phyloP scores from a whole-genome alignment of 2,329 filamentous ascomycete species.

The Nemania bipapillata region DNA sequence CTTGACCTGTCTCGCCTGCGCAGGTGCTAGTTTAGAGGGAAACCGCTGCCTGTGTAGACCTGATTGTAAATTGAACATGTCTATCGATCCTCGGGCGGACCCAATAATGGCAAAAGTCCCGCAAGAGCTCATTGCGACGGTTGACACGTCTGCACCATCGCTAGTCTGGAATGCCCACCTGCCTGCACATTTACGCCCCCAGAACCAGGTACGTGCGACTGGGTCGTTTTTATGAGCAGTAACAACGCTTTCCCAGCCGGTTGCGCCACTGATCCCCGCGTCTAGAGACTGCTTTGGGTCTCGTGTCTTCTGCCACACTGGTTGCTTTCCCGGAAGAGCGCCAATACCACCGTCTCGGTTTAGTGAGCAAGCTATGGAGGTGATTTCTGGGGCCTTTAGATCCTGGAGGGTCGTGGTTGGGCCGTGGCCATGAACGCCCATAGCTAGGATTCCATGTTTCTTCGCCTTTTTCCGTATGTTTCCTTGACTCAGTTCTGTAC shows the following conservation, averaged over 20 bases:
- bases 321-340: slow-evolving; percentile 78
- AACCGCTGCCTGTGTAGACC: slow-evolving; percentile 88
- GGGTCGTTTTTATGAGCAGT: slow-evolving; percentile 89
- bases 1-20: slow-evolving; percentile 80
- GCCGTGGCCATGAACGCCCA: slow-evolving; percentile 66
- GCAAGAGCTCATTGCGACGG: slow-evolving; percentile 88
- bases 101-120: slow-evolving; percentile 94
- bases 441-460: slow-evolving; percentile 79
- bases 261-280: slow-evolving; percentile 77
- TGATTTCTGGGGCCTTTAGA: slow-evolving; percentile 91
- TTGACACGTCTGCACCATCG: slow-evolving; percentile 83
- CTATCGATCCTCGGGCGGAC: slow-evolving; percentile 82
- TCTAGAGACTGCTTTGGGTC: slow-evolving; percentile 71
- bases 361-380: slow-evolving; percentile 86
- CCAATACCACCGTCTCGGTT: slow-evolving; percentile 96
- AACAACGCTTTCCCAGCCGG: slow-evolving; percentile 96
- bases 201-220: slow-evolving; percentile 95
- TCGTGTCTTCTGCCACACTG: slow-evolving; percentile 84
- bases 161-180: slow-evolving; percentile 91
- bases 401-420: slow-evolving; percentile 74
- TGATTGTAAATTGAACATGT: slow-evolving; percentile 97
- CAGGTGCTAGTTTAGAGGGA: slow-evolving; percentile 79
- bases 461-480: slow-evolving; percentile 88
- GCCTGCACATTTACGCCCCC: slow-evolving; percentile 92
- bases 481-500: slow-evolving; percentile 91